Evolutionary conservation across 2,329 filamentous ascomycete species (phyloP), one percentile per base, ranked within the genome.

Genomic region (Pseudopyrenochaeta lycopersici): DNA sequence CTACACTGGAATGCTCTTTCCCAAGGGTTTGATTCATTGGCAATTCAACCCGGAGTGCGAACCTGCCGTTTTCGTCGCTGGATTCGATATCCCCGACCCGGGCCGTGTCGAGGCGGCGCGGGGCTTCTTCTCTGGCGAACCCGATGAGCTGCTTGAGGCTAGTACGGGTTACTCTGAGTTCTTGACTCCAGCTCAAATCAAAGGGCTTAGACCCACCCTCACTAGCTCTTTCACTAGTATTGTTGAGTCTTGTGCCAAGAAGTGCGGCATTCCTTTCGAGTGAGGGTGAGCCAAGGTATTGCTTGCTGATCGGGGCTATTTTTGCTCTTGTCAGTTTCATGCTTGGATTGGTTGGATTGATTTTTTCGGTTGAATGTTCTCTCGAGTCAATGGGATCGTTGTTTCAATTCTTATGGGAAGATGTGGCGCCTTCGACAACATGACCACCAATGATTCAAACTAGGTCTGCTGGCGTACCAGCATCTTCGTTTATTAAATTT

Each of bases 31-130:
- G 29, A 72, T 79, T n/a, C 77, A 80, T 59, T 78, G 67, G 57
- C 74, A 79, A 50, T 74, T 78, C 67, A 79, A 80, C 60, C 60
- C 70, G 14, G 68, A 71, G 21, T 80, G 77, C 60, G 69, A 74
- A 52, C 68, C 70, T 3, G 76, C 76, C 1, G 70, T 74, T 4
- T 76, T 77, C 45, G 68, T 77, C 27, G 71, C 75, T 3, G 72
- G 68, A 1, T 67, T 79, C 33, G 75, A 73, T 59, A 60, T 49
- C 31, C 71, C 73, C 12, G 76, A 79, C 44, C 76, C 73, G 1
- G 73, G 73, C 2, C 63, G 66, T 3, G 64, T 59, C 9, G 65
- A 73, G 20, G 63, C 68, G 17, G 72, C 72, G 1, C 60, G 71
- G 18, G 71, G 72, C 31, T 73, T 75, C 58, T 75, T 76, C 29